phyloP scores from a whole-genome alignment of 2,329 filamentous ascomycete species.

The Knufia petricola region DNA sequence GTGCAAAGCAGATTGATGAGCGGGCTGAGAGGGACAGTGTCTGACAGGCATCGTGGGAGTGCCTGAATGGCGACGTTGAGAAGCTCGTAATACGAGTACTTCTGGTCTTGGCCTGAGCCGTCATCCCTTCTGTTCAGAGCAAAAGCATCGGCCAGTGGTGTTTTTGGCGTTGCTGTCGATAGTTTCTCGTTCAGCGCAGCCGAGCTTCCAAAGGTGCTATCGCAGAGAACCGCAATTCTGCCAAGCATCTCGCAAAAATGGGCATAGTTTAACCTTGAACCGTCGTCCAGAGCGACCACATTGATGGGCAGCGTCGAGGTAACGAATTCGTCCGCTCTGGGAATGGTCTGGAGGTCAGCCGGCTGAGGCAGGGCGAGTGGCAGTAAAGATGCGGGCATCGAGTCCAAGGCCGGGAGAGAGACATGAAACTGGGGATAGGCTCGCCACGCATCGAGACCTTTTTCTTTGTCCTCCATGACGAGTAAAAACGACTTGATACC shows the following conservation, averaged over 20 bases:
- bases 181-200: conserved; percentile 94
- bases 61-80: conserved; percentile 93
- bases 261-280: conserved; percentile 73
- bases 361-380: conserved; percentile 27
- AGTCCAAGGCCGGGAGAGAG: conserved; percentile 28
- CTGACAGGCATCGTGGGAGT: conserved; percentile 82
- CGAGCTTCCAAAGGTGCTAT: conserved; percentile 94
- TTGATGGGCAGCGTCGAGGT: conserved; percentile 40
- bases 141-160: conserved; percentile 88
- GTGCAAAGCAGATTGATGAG: conserved; percentile 93
- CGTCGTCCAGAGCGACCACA: conserved; percentile 57
- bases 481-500: conserved; percentile 89
- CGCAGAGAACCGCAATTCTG: conserved; percentile 91
- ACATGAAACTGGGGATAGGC: conserved; percentile 64
- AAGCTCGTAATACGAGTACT: conserved; percentile 90
- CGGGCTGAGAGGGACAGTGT: conserved; percentile 84
- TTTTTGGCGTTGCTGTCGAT: conserved; percentile 62
- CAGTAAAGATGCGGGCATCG: conserved; percentile 29
- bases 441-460: conserved; percentile 63
- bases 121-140: conserved; percentile 80
- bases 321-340: conserved; percentile 16
- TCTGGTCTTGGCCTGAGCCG: conserved; percentile 65
- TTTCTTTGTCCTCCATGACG: conserved; percentile 88
- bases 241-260: conserved; percentile 92
- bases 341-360: conserved; percentile 32